A percentile compares a stretch with the other conserved stretches of the same genome.
Evolutionary conservation across 2,329 filamentous ascomycete species (phyloP).

Genomic region (Arthrobotrys iridis): DNA sequence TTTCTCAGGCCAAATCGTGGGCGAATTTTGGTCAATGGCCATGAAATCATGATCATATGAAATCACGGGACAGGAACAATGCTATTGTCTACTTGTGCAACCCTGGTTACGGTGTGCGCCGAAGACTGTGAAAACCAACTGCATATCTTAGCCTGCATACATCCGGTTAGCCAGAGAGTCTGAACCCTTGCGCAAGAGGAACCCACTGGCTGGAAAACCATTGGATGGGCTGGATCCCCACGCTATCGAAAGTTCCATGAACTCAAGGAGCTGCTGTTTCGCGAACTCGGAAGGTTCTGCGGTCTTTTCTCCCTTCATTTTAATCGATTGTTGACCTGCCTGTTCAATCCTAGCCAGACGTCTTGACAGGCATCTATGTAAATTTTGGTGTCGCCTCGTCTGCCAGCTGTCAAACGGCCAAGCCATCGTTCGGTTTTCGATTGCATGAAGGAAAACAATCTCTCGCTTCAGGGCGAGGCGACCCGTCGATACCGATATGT

Average conservation of each 20-base stretch:
- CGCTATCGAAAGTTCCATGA: neutral
- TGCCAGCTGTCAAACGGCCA: conserved; percentile 29
- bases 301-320: neutral
- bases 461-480: too few relatives aligned
- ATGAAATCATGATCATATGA: neutral
- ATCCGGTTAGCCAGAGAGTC: conserved; percentile 17
- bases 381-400: conserved; percentile 7
- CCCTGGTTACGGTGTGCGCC: conserved; percentile 7
- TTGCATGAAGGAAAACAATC: neutral
- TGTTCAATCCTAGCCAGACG: conserved; percentile 8
- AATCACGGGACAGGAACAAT: conserved; percentile 20
- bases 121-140: conserved; percentile 38
- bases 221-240: conserved; percentile 1
- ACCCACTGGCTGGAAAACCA: neutral
- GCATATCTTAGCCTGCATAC: conserved; percentile 38
- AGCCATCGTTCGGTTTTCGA: neutral
- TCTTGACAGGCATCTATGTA: too few relatives aligned
- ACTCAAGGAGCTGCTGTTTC: neutral
- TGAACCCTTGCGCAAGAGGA: neutral
- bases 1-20: neutral
- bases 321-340: conserved; percentile 11
- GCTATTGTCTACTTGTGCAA: conserved; percentile 20
- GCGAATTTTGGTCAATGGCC: neutral
- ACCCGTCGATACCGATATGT: neutral
- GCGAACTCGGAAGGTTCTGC: conserved; percentile 14